Conservation (phyloP, 1,284 basidiomycete genomes). For the Sporisorium scitamineum region DNA sequence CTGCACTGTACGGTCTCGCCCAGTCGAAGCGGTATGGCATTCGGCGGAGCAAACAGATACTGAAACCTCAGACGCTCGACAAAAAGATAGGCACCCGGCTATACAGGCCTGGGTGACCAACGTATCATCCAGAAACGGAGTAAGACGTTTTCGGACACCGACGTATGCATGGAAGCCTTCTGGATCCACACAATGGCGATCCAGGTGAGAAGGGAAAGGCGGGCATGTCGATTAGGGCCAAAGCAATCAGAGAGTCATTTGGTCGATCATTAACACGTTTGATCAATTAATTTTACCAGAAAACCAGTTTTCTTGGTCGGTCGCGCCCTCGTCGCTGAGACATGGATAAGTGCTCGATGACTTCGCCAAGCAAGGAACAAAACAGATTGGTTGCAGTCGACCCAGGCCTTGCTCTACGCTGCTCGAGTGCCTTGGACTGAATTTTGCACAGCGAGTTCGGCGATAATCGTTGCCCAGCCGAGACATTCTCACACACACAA, state of each 20-base stretch:
- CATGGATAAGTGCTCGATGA: not conserved
- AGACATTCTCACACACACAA: conserved; percentile 2
- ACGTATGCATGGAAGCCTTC: not conserved
- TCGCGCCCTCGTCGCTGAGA: conserved; percentile 2
- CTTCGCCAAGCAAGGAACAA: not conserved
- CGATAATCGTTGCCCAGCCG: not conserved
- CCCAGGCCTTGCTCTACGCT: not conserved
- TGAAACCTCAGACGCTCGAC: conserved; percentile 2
- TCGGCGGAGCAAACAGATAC: not conserved
- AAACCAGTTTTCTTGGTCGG: not conserved
- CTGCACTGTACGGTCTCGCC: not conserved
- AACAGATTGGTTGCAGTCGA: conserved; percentile 4
- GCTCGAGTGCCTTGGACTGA: not conserved
- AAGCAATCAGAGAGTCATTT: not conserved
- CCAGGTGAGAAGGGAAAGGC: not conserved
- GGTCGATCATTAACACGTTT: not conserved
- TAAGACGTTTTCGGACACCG: not conserved
- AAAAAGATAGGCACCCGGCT: not conserved
- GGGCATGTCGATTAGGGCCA: not conserved
- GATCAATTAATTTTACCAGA: too few relatives aligned
- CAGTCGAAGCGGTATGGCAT: not conserved
- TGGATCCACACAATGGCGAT: too few relatives aligned
- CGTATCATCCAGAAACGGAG: not conserved
- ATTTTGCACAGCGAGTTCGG: not conserved
- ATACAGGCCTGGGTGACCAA: not conserved